Evolutionary conservation across 2,329 filamentous ascomycete genomes (phyloP), one percentile per base, ranked within the genome.

Genomic region (Scolecobasidium constrictum): DNA sequence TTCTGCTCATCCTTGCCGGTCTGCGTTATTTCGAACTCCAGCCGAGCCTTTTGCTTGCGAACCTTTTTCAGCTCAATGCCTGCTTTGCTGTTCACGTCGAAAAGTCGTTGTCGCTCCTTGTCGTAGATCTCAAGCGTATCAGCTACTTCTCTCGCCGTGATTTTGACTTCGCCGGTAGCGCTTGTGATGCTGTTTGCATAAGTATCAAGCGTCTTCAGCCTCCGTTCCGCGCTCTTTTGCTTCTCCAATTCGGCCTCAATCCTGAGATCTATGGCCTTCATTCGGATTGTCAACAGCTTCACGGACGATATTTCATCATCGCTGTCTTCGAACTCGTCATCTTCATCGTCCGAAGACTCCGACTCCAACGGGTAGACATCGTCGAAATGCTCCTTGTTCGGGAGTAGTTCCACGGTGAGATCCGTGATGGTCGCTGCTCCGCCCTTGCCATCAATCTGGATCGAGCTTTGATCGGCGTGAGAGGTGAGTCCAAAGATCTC

Each of bases 401-500:
- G 68, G 7, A 79, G 60, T 5, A 73, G 61, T 46, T 79, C 71
- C 33, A 81, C 69, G 7, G 72, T 68, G 47, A 83, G 78, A 51
- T 83, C 77, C 9, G 71, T 73, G 51, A 80, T 75, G 40, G 70
- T 70, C 6, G 73, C 75, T 2, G 20, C 41, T n/a, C n/a, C n/a
- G n/a, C 74, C 73, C 40, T 67, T 68, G 36, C 75, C 74, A 50
- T 78, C 73, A 23, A 80, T 67, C 49, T 75, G 75, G 58, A 80
- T 72, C 7, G 71, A 75, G 49, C 73, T 64, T 51, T 72, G 64
- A 50, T 77, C 69, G 6, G 71, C 64, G 1, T 64, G 68, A 2
- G 72, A 69, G 6, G 73, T 67, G 28, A 78, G 56, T 4, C 73
- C 75, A 35, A 69, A 56, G 38, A 79, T 68, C 12, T 66, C 69